Percentiles rank a stretch among this genome's conserved stretches.
These are phyloP conservation scores for Moesziomyces sp. DNA, from an alignment of 1,284 basidiomycete genomes.

Conservation along the genomic window DNA sequence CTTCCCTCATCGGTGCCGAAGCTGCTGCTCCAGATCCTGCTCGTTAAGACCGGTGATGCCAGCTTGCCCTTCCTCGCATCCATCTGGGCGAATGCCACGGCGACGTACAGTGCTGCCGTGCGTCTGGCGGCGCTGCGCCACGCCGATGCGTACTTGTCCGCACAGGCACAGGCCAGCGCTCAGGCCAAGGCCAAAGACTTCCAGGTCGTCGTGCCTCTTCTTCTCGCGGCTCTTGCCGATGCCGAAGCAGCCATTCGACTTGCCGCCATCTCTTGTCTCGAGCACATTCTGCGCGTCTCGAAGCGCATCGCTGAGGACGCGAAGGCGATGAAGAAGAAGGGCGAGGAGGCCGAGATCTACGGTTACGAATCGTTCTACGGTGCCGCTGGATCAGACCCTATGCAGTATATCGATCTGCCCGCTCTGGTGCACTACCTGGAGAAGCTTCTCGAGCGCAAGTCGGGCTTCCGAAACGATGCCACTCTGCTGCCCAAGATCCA, in stretches of 20 bases:
- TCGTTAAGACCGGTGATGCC: conserved; percentile 77
- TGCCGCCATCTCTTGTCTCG: conserved; percentile 77
- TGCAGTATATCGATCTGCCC: conserved; percentile 82
- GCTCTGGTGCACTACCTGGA: conserved; percentile 79
- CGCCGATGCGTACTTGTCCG: conserved; percentile 74
- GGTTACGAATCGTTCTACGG: conserved; percentile 87
- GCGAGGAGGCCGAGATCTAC: conserved; percentile 74
- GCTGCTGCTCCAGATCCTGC: conserved; percentile 69
- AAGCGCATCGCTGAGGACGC: conserved; percentile 66
- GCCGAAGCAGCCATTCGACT: conserved; percentile 72
- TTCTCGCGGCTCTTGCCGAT: conserved; percentile 77
- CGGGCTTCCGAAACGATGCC: conserved; percentile 75
- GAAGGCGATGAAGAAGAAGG: conserved; percentile 38
- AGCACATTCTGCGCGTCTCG: conserved; percentile 69
- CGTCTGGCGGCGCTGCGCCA: conserved; percentile 82
- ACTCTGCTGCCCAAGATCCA: conserved; percentile 76
- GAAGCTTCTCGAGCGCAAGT: conserved; percentile 69
- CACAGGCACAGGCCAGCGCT: conserved; percentile 62
- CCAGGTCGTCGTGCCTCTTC: conserved; percentile 83
- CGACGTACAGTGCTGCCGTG: conserved; percentile 65
- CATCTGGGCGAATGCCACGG: conserved; percentile 71
- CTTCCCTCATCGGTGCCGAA: conserved; percentile 19
- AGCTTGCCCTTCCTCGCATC: conserved; percentile 83
- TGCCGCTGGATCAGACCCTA: conserved; percentile 68
- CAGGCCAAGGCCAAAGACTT: conserved; percentile 72